Evolutionary conservation across 2,329 filamentous ascomycete genomes (phyloP), one percentile per base, ranked within the genome.

Genomic region (Lecanicillium sp.): DNA sequence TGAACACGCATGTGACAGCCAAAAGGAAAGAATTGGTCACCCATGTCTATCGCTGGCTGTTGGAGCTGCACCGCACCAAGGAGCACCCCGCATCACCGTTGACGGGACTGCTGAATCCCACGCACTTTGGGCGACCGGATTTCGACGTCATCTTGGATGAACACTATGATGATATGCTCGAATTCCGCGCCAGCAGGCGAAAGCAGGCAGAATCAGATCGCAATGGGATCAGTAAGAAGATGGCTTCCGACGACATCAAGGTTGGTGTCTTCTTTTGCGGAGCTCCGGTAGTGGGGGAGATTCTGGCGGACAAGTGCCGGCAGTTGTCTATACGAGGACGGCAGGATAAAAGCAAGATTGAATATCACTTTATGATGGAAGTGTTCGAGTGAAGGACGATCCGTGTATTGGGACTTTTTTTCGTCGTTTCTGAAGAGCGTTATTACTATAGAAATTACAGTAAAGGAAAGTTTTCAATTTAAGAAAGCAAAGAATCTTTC

Each of bases 251-350:
- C 10, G 58, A 61, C 40, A 51, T 69, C 29, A 72, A 69, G 44
- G 66, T 77, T 0, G 73, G 72, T 0, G 66, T 77, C 0, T 75
- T 76, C 44, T 77, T 73, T 46, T 78, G 74, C 36, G 74, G 74
- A 3, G 63, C 69, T 0, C 71, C 73, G 0, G 62, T 71, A 2
- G 68, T 77, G n/a, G 72, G 74, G 1, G 65, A 72, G 49, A 66
- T 74, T 29, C 46, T 77, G 45, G 70, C 71, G 9, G 73, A 78
- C 55, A 64, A 68, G 45, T 77, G 73, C 42, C 56, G 63, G 5
- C 56, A 64, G 43, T 51, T 77, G 47, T 75, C 69, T 9, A 58
- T 66, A 2, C 64, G 70, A 44, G 72, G 68, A 1, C 58, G 69
- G 20, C 56, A 65, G n/a, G 71, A 75, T 45, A 69, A 65, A 13